Evolutionary conservation across 1,284 basidiomycete genomes (phyloP).

Genomic region (Malassezia nana): DNA sequence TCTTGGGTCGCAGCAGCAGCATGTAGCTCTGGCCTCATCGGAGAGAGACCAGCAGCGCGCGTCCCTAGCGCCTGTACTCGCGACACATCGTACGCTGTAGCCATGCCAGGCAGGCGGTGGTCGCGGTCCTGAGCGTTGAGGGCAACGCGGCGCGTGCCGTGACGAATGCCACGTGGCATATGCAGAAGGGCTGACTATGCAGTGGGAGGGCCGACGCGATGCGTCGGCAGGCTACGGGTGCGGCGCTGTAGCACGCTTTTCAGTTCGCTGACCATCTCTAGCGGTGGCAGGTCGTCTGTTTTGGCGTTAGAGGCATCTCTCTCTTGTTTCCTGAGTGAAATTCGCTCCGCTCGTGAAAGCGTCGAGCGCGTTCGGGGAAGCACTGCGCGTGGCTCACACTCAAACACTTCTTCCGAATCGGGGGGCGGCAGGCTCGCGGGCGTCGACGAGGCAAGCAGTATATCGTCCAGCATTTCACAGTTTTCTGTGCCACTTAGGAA

Average conservation of each 20-base stretch:
- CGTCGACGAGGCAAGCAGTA: slow-evolving; percentile 27
- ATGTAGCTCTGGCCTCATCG: not conserved
- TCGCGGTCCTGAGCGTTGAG: slow-evolving; percentile 1
- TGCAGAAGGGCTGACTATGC: not conserved
- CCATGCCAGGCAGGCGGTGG: not conserved
- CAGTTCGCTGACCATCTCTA: slow-evolving; percentile 11
- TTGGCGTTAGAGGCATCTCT: not conserved
- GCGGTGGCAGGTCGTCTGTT: not conserved
- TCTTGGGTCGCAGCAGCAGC: not conserved
- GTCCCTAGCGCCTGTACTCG: not conserved
- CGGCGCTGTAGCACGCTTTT: slow-evolving; percentile 13
- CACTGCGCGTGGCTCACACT: slow-evolving; percentile 24
- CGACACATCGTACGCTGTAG: not conserved
- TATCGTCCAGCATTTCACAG: not conserved
- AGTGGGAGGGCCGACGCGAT: not conserved
- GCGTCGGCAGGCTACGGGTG: not conserved
- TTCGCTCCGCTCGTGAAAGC: slow-evolving; percentile 31
- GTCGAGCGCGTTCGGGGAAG: slow-evolving; percentile 10
- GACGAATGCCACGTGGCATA: slow-evolving; percentile 4
- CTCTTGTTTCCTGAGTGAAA: slow-evolving; percentile 14
- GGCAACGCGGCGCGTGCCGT: not conserved
- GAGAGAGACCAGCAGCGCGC: not conserved
- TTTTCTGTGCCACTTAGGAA: not conserved
- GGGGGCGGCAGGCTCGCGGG: slow-evolving; percentile 28
- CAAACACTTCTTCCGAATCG: slow-evolving; percentile 39